A percentile compares a stretch with the other conserved stretches of the same genome.
phyloP scores from a whole-genome alignment of 208 protist species.

The Acanthamoeba quina region DNA sequence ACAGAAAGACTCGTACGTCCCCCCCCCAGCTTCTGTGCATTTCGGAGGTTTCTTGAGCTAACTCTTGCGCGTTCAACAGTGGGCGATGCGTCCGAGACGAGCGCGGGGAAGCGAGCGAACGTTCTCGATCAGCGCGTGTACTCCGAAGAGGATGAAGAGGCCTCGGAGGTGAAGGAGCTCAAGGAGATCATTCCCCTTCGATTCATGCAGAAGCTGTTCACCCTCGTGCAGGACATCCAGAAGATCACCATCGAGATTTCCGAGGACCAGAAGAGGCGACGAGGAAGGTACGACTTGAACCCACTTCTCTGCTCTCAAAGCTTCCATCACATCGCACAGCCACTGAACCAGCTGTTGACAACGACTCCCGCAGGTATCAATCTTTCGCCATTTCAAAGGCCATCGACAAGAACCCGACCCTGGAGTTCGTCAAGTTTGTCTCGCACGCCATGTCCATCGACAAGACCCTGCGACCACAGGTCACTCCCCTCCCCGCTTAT shows the following conservation, averaged over 20 bases:
- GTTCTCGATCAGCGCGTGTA: constrained; percentile 67
- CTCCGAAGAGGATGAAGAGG: constrained; percentile 50
- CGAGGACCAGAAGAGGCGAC: constrained; percentile 46
- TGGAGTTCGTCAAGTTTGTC: constrained; percentile 87
- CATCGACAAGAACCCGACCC: constrained; percentile 51
- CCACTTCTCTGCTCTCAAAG: neutral
- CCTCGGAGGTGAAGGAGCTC: constrained; percentile 19
- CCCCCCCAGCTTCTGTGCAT: neutral
- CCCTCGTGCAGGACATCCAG: constrained; percentile 61
- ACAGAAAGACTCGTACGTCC: constrained; percentile 35
- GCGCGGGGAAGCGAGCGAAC: constrained; percentile 16
- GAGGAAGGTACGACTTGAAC: neutral
- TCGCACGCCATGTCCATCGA: constrained; percentile 86
- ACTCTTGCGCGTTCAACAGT: neutral
- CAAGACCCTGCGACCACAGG: constrained; percentile 73
- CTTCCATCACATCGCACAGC: no score
- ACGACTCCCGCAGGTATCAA: neutral
- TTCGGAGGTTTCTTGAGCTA: neutral
- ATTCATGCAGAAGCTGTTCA: constrained; percentile 75
- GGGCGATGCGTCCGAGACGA: neutral
- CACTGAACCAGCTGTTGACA: neutral
- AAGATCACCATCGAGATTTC: constrained; percentile 45
- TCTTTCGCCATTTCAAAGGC: constrained; percentile 54
- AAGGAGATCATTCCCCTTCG: constrained; percentile 31
- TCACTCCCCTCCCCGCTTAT: neutral